Evolutionary conservation across 148 eudicot species (phyloP).

Genomic region (Diospyros lotus): DNA sequence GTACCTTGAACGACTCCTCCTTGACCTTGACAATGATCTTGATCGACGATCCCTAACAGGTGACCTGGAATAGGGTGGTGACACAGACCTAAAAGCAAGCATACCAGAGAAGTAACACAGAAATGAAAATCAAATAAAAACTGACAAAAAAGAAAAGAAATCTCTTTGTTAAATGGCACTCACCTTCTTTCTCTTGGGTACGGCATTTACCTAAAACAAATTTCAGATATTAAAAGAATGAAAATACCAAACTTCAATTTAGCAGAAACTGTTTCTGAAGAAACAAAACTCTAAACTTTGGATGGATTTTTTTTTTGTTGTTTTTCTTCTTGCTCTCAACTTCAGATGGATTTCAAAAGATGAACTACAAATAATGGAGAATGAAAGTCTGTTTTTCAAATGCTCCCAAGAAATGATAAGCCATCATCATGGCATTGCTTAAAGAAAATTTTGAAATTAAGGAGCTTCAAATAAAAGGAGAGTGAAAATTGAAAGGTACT

Average conservation of each 20-base stretch:
- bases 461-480: neutral
- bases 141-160: neutral
- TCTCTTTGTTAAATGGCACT: slow-evolving; percentile 12
- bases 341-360: neutral
- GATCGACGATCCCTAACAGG: slow-evolving; percentile 24
- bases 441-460: neutral
- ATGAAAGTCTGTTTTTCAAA: neutral
- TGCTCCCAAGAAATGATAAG: neutral
- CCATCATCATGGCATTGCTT: neutral
- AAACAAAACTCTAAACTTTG: too few species aligned
- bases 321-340: neutral
- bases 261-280: neutral
- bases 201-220: slow-evolving; percentile 37
- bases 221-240: slow-evolving; percentile 3
- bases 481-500: neutral
- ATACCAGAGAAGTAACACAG: neutral
- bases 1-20: slow-evolving; percentile 57
- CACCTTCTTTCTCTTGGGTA: slow-evolving; percentile 49
- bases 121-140: neutral
- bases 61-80: slow-evolving; percentile 26
- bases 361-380: neutral
- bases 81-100: slow-evolving; percentile 39
- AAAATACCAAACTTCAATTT: neutral
- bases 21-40: slow-evolving; percentile 34
- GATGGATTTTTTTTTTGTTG: too few species aligned